A percentile compares a stretch with the other conserved stretches of the same genome.
Conservation (phyloP, 257 asterid genomes). For the Fraxinus anomala region DNA sequence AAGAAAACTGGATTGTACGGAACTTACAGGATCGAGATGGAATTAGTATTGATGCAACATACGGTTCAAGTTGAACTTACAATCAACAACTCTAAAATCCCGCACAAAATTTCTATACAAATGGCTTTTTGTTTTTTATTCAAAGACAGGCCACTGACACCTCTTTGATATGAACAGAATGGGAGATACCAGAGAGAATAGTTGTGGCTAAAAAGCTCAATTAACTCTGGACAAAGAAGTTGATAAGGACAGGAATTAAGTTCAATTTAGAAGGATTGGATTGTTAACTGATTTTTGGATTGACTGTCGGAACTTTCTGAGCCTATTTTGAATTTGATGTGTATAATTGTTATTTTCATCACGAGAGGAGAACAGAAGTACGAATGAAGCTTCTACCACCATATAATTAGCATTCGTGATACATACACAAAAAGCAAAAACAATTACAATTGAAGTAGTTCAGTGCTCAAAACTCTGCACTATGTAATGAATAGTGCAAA, state of each 20-base stretch:
- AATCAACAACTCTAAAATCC: background rate
- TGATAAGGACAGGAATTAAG: background rate
- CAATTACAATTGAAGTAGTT: background rate
- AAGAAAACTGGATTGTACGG: too few species aligned
- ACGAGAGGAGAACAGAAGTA: background rate
- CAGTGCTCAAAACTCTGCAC: background rate
- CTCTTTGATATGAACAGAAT: background rate
- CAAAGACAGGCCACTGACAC: background rate
- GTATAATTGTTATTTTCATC: background rate
- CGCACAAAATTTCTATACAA: background rate
- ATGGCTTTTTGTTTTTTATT: too few species aligned
- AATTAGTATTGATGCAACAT: too few species aligned
- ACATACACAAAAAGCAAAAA: background rate
- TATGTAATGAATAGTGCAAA: too few species aligned
- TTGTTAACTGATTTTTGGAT: background rate
- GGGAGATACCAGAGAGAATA: background rate
- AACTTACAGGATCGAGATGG: too few species aligned
- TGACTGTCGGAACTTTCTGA: background rate
- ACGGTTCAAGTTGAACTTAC: background rate
- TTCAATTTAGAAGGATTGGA: background rate
- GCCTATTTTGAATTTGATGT: background rate
- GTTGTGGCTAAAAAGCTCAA: background rate
- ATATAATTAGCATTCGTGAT: background rate
- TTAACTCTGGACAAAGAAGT: background rate
- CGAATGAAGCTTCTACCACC: background rate